Evolutionary conservation across 140 eudicot genomes (phyloP), one percentile per base, ranked within the genome.

Genomic region (Flaveria floridana): DNA sequence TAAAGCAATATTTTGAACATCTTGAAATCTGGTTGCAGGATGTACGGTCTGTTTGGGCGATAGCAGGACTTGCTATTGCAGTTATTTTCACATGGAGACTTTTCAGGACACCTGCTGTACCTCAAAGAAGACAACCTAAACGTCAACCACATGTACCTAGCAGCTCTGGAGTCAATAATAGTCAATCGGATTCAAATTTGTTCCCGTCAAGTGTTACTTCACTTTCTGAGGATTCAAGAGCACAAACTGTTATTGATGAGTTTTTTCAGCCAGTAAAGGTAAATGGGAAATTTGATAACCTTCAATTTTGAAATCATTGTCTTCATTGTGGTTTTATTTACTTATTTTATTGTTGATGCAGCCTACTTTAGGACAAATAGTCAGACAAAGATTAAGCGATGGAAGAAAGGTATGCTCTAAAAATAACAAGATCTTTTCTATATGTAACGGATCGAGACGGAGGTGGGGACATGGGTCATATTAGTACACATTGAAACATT

Each of bases 11-110:
- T 19, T 19, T 71, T 23, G 9, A 53, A 63, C 26, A 78, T 26
- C 15, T 39, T 47, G 53, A 58, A 51, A 73, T 70, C 58, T 76
- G 47, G 25, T 74, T 76, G 76, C 82, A 92, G 96, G 96, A 92
- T 88, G 52, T 86, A 47, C 77, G 82, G 71, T 82, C 91, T 23
- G 78, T 85, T 52, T 89, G 96, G 84, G 89, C 99, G 30, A 72
- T 93, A 79, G 97, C 97, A 3, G 99, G 96, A 28, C 80, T 93
- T 77, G 97, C 96, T 7, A 72, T 93, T 82, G 97, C 97, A 23
- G 72, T 90, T 68, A 82, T 90, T 51, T 89, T 92, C 61, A 85
- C 97, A 16, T 93, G 91, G 91, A 85, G 91, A 82, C 67, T 88
- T 15, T 76, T 88, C 44, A 82, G 97, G 79, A 73, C 91, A 76